Evolutionary conservation across 495 filamentous ascomycete species (phyloP).

Genomic region (Penicillium crystallinum): DNA sequence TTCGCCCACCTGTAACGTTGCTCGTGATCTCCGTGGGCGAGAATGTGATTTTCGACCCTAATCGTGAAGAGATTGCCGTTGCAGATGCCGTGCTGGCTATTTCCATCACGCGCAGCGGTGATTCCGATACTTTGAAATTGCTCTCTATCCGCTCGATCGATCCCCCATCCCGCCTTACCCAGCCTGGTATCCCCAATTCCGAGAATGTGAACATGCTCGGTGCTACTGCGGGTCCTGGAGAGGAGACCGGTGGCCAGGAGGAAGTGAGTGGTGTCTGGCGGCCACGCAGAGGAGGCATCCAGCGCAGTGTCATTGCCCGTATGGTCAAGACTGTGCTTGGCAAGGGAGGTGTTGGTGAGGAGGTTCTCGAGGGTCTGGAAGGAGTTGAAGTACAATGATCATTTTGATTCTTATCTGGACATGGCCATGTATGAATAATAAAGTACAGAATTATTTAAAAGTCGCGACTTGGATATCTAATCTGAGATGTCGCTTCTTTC

Average conservation of each 20-base stretch:
- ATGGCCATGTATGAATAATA: neutral
- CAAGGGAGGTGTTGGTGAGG: constrained; percentile 72
- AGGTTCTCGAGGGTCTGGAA: constrained; percentile 76
- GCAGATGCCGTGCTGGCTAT: constrained; percentile 83
- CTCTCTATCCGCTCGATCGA: constrained; percentile 65
- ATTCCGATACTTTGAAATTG: constrained; percentile 38
- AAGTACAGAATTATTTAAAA: neutral
- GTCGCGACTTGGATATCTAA: neutral
- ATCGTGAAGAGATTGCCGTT: constrained; percentile 82
- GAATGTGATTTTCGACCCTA: constrained; percentile 92
- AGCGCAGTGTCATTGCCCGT: constrained; percentile 57
- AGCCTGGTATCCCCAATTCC: constrained; percentile 63
- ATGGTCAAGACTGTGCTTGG: constrained; percentile 64
- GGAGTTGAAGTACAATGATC: constrained; percentile 41
- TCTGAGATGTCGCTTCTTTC: neutral
- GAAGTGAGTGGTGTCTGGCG: constrained; percentile 71
- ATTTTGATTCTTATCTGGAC: neutral
- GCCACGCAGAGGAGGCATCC: constrained; percentile 68
- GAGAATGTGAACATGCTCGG: constrained; percentile 59
- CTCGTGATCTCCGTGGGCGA: constrained; percentile 81
- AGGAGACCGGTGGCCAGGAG: constrained; percentile 39
- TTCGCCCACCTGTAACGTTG: constrained; percentile 75
- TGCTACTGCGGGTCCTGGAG: constrained; percentile 27
- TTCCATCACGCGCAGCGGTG: constrained; percentile 49
- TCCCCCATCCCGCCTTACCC: constrained; percentile 64